A percentile compares a stretch with the other conserved stretches of the same genome.
Evolutionary conservation across 1,284 basidiomycete species (phyloP).

Genomic region (Fomitopsis schrenkii): DNA sequence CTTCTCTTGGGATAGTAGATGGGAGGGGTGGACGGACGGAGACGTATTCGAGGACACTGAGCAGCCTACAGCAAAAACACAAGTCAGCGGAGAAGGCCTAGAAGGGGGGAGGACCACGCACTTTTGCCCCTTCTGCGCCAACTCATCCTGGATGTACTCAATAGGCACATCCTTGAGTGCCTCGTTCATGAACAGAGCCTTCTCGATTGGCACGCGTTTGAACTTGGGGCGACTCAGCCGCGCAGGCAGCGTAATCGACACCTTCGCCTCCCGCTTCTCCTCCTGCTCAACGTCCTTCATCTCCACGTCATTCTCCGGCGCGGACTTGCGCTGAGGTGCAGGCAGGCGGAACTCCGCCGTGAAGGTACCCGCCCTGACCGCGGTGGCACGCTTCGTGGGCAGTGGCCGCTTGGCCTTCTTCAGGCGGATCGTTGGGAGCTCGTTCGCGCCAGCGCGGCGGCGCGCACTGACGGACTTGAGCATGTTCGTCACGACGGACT

Average conservation of each 20-base stretch:
- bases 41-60: conserved; percentile 11
- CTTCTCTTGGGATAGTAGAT: conserved; percentile 17
- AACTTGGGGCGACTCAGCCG: conserved; percentile 29
- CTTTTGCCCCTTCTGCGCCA: conserved; percentile 26
- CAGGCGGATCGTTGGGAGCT: background rate
- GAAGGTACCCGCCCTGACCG: conserved; percentile 6
- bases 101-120: conserved; percentile 18
- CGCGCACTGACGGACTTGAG: background rate
- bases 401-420: background rate
- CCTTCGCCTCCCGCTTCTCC: background rate
- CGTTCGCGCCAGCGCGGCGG: background rate
- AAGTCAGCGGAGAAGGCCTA: background rate
- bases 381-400: background rate
- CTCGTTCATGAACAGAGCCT: conserved; percentile 28
- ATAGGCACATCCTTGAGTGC: conserved; percentile 28
- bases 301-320: conserved; percentile 1
- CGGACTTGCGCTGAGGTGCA: background rate
- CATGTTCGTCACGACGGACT: conserved; percentile 15
- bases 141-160: conserved; percentile 32
- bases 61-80: background rate
- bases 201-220: conserved; percentile 22
- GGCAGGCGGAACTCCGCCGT: background rate
- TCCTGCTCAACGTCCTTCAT: conserved; percentile 5
- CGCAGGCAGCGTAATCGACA: conserved; percentile 25
- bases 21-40: conserved; percentile 4